These are phyloP conservation scores for Polymyxa betae DNA, from an alignment of 208 protist genomes.

Conservation along the genomic window DNA sequence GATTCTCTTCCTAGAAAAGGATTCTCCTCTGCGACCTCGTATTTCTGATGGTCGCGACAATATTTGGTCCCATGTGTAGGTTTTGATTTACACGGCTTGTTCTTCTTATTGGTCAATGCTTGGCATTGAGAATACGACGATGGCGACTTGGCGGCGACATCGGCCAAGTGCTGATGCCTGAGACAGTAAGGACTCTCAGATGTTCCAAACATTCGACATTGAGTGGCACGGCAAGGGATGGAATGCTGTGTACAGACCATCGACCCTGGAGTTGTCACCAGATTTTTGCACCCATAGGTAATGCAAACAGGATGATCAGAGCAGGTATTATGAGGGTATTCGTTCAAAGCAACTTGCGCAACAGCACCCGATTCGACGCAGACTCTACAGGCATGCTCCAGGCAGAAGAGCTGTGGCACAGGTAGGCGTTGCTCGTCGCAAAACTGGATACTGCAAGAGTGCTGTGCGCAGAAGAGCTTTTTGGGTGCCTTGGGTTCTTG, in stretches of 20 bases:
- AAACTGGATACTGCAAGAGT: background rate
- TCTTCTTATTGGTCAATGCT: background rate
- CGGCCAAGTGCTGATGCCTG: background rate
- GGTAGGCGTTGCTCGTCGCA: background rate
- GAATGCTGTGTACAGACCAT: background rate
- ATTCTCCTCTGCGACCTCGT: background rate
- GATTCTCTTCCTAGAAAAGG: too few species aligned
- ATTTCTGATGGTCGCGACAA: background rate
- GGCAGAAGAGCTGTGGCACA: background rate
- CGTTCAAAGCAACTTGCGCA: background rate
- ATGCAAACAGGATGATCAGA: slow-evolving; percentile 2
- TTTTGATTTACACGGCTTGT: background rate
- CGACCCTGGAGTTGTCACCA: background rate
- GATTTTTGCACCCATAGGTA: background rate
- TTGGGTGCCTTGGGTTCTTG: background rate
- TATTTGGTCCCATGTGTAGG: background rate
- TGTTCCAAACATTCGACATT: background rate
- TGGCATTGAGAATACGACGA: background rate
- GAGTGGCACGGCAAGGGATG: background rate
- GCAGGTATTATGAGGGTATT: background rate
- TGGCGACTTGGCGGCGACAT: background rate
- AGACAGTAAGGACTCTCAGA: background rate
- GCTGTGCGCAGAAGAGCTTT: background rate
- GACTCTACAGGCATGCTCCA: background rate
- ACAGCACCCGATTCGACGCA: background rate